Base-by-base conservation (phyloP, 495 filamentous ascomycete genomes). In the Penicillium flavigenum region DNA sequence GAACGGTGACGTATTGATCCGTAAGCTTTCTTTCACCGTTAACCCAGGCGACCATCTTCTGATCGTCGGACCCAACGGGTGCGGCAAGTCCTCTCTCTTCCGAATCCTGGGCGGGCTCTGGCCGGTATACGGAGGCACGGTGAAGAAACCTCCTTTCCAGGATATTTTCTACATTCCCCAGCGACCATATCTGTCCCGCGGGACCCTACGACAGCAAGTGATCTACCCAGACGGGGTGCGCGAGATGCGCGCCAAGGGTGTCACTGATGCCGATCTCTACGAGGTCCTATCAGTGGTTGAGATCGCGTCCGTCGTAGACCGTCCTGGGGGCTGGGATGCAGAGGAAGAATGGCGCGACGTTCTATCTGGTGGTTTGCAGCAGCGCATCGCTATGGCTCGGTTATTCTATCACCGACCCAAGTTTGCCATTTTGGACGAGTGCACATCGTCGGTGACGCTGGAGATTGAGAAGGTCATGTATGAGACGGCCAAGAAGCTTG, bases 111-210 rank as follows among this genome's bases (percentile, higher is more conserved):
- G 94, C 49, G 94, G 94, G 8, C 82, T 98, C 1, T 98, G 94
- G 94, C 94, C 94, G n/a, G 95, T 98, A 32, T 98, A 98, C 73
- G 94, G 94, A 56, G 94, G 94, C 38, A 88, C 81, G 1, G 94
- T 98, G 24, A 83, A 86, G 63, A 97, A 96, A 68, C 94, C 95
- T 5, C 85, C 87, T 0, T 90, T 90, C 60, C 83, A 86, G 44
- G 88, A 93, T 63, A 97, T 98, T 66, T 98, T 98, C 78, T 98
- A 98, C 75, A 96, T 98, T 64, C 94, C 94, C 0, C 94, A 98
- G 67, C 86, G 94, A 1, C 94, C 94, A 0, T 98, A 98, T 66
- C 81, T 98, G 2, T 92, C 88, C 29, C 84, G 89, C 27, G 94
- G 94, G 17, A 89, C 86, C 2, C 83, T 98, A 22, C 86, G 94